Evolutionary conservation across 495 filamentous ascomycete species (phyloP), one percentile per base, ranked within the genome.

Genomic region (Xylaria scruposa): DNA sequence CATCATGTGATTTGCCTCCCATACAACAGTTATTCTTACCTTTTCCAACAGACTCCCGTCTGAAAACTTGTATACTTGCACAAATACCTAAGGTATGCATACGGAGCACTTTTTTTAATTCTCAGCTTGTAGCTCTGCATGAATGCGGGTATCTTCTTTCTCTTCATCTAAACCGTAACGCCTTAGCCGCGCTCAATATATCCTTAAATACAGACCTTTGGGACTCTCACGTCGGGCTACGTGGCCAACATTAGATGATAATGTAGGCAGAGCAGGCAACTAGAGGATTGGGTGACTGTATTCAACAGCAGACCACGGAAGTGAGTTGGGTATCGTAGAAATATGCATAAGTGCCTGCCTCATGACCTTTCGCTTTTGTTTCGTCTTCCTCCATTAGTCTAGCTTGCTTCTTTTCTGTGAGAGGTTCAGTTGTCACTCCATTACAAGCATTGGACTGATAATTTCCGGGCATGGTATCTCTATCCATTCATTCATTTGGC

Each of bases 181-280:
- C 33, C 51, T 8, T 17, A n/a, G 31, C 24, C 51, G 38, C 15
- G 31, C 29, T 61, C 9, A 3, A 40, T 26, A 46, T 31, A 46
- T 38, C 44, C 17, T 31, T 40, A 17, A 61, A 67, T 67, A 2
- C 31, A 47, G 12, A 70, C 4, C 12, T 17, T 31, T 26, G 17
- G 17, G 54, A 70, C 21, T 44, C 12, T 31, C 56, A 56, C 59
- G 68, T 59, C 47, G 24, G 31, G 46, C 47, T 70, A 70, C 64
- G 51, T 15, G 24, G 21, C 5, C 24, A 29, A 29, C 24, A 21
- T 12, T 21, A 54, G 24, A 12, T 26, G 1, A 0, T 24, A 29
- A 19, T 49, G 19, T 49, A n/a, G 46, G 46, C 21, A 10, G 10
- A 24, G 4, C 26, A 29, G n/a, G n/a, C 2, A 24, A 53, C n/a